A percentile compares a stretch with the other conserved stretches of the same genome.
Conservation (phyloP, 257 asterid species). For the Forsythia suspensa region DNA sequence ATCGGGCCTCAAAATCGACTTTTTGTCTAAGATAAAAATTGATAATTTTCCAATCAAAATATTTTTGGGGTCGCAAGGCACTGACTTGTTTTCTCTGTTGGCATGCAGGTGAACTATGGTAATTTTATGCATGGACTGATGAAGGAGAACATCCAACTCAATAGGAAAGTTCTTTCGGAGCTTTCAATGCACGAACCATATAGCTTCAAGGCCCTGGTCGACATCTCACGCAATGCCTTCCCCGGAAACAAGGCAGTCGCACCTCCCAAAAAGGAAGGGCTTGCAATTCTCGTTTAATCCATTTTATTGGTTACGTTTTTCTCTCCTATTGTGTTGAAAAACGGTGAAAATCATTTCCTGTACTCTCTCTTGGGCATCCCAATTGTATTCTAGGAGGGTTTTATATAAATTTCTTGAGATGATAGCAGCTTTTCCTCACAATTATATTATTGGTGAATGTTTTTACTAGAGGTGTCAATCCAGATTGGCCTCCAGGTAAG, state of each 20-base stretch:
- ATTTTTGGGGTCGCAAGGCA: not conserved
- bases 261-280: constrained; percentile 68
- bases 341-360: not conserved
- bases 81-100: constrained; percentile 2
- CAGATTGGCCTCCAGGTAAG: too few relatives aligned
- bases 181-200: constrained; percentile 88
- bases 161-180: constrained; percentile 77
- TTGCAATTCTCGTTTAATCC: constrained; percentile 57
- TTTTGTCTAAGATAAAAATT: not conserved
- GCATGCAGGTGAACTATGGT: constrained; percentile 74
- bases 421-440: not conserved
- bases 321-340: not conserved
- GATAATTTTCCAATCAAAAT: not conserved
- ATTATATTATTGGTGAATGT: too few relatives aligned
- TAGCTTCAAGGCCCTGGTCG: constrained; percentile 93
- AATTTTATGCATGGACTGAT: constrained; percentile 87
- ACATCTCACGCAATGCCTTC: constrained; percentile 66
- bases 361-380: not conserved
- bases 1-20: not conserved
- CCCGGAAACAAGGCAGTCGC: constrained; percentile 63
- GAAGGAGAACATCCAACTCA: constrained; percentile 94
- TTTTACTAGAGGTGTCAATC: too few relatives aligned
- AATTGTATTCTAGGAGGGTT: not conserved
- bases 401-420: not conserved
- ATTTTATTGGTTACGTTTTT: not conserved